phyloP scores from a whole-genome alignment of 345 rosid genomes.

The Litchi chinensis region DNA sequence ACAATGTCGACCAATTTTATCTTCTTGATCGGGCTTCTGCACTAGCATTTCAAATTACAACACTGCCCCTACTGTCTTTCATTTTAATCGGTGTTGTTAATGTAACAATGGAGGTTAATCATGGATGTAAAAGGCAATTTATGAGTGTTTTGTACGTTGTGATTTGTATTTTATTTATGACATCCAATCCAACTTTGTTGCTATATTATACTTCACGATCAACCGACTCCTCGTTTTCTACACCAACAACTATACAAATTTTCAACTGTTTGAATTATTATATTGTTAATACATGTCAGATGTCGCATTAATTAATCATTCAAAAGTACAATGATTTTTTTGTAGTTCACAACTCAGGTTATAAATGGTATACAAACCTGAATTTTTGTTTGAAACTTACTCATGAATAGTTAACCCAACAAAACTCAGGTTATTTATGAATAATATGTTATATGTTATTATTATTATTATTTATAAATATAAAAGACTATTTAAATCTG shows the following conservation, averaged over 20 bases:
- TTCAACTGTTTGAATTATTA: background rate
- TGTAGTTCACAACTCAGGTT: background rate
- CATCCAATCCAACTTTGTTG: background rate
- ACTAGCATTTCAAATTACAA: background rate
- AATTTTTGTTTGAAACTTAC: background rate
- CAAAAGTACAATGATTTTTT: background rate
- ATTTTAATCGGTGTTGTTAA: background rate
- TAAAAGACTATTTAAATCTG: too few species aligned
- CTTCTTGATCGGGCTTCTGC: background rate
- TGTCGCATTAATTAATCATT: background rate
- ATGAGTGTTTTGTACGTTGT: background rate
- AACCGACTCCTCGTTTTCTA: background rate
- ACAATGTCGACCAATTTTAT: constrained; percentile 4
- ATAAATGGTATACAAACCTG: background rate
- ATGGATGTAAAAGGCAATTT: background rate
- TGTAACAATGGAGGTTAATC: background rate
- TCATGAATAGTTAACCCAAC: too few species aligned
- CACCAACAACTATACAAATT: background rate
- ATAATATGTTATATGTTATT: too few species aligned
- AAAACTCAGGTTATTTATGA: too few species aligned
- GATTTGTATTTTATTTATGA: background rate
- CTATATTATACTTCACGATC: background rate
- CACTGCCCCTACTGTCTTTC: background rate
- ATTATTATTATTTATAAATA: too few species aligned
- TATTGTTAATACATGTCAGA: background rate